Base-by-base conservation (phyloP, 2,329 filamentous ascomycete species). In the Fusarium poae region DNA sequence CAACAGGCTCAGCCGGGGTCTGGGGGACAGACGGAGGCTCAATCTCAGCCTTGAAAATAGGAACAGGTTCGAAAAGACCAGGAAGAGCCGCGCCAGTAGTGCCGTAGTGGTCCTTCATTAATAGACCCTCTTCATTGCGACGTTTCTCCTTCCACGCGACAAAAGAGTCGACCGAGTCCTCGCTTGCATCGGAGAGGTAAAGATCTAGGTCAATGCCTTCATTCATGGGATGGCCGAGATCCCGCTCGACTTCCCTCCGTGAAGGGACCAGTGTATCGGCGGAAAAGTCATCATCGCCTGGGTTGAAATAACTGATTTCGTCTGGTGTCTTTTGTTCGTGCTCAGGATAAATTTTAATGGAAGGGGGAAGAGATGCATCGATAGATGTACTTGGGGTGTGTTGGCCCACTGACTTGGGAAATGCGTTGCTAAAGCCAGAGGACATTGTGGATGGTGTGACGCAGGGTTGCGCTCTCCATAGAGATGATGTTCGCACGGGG, bases 361-460 rank as follows among this genome's bases (percentile, higher is more conserved):
- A 71, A 2, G 65, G 56, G 0, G 64, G 63, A 2, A 72, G 25
- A 23, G 72, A 70, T 6, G 59, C 61, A 58, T 85, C 82, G 32
- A 85, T 72, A 0, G 83, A 85, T 1, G 83, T 85, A 37, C 79
- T 80, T 5, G 82, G 78, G 0, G 83, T 84, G 46, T 84, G 82
- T 7, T 79, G 79, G 0, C 82, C 83, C 21, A 77, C 74, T 0
- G 82, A 80, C 6, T 79, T 72, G 2, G 71, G 74, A 37, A 80
- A 82, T 2, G 74, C 74, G 23, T 81, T 82, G 59, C 79, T 82
- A 2, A 79, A 48, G 68, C 78, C 30, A 74, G 71, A 72, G 76
- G 53, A 73, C 50, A 65, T 68, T 1, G 73, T 71, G 1, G 73
- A 70, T 4, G 73, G 72, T 6, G 73, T 73, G 11, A 80, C 73